phyloP scores from a whole-genome alignment of 129 eudicot species.

The Deinandra increscens region DNA sequence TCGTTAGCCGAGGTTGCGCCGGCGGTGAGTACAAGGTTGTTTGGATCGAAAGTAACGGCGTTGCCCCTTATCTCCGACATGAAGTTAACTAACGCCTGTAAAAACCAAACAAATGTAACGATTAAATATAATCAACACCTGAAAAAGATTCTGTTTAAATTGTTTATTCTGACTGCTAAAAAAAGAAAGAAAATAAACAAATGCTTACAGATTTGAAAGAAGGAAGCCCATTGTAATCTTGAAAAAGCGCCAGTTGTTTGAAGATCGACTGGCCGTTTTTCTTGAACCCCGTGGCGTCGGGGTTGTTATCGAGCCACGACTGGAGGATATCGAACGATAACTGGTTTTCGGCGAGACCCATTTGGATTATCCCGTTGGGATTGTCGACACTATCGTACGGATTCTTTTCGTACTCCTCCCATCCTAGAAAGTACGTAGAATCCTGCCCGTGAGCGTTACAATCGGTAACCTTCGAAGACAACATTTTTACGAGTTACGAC shows the following conservation, averaged over 20 bases:
- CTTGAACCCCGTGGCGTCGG: conserved; percentile 62
- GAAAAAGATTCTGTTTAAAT: not conserved
- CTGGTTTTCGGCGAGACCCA: conserved; percentile 97
- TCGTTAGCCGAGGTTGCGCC: conserved; percentile 97
- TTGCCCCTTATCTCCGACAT: conserved; percentile 85
- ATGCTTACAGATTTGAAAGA: conserved; percentile 71
- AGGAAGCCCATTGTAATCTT: conserved; percentile 93
- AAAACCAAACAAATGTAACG: not conserved
- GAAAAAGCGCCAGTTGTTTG: conserved; percentile 85
- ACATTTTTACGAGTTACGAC: conserved; percentile 27
- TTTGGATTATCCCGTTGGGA: conserved; percentile 79
- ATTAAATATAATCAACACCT: not conserved
- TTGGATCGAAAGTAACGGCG: conserved; percentile 60
- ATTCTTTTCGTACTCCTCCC: conserved; percentile 96
- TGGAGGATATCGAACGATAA: conserved; percentile 75
- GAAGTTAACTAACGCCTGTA: conserved; percentile 68
- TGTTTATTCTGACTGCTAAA: not conserved
- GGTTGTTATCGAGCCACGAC: conserved; percentile 69
- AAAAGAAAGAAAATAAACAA: too few species aligned
- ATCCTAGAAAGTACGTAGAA: conserved; percentile 88
- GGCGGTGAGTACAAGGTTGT: conserved; percentile 85
- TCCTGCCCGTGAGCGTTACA: conserved; percentile 83
- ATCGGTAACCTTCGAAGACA: conserved; percentile 57
- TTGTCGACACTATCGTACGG: conserved; percentile 55
- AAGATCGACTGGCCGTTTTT: conserved; percentile 63